A percentile compares a stretch with the other conserved stretches of the same genome.
phyloP scores from a whole-genome alignment of 140 eudicot genomes.

The Anethum foeniculum region DNA sequence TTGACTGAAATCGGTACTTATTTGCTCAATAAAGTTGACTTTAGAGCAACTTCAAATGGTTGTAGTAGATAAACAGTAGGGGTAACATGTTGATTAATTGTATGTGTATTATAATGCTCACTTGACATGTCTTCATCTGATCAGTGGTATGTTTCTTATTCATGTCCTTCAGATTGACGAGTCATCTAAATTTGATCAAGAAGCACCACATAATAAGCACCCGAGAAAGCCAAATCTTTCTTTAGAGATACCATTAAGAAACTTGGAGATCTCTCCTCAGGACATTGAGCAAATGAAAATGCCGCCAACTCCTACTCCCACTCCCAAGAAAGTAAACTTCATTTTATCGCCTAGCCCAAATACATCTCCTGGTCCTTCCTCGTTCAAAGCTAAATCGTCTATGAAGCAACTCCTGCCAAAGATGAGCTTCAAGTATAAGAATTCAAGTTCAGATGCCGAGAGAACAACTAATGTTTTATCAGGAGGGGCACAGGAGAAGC shows the following conservation, averaged over 20 bases:
- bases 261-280: constrained; percentile 35
- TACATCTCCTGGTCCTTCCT: constrained; percentile 46
- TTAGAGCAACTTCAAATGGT: background rate
- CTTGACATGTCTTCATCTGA: background rate
- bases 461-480: constrained; percentile 26
- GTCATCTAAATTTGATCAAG: constrained; percentile 30
- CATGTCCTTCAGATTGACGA: constrained; percentile 38
- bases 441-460: constrained; percentile 43
- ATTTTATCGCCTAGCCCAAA: constrained; percentile 43
- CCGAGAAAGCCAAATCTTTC: constrained; percentile 62
- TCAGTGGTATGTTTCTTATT: background rate
- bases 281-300: constrained; percentile 54
- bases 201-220: constrained; percentile 40
- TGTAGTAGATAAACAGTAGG: background rate
- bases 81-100: background rate
- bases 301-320: constrained; percentile 69
- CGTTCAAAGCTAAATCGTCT: constrained; percentile 45
- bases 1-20: background rate
- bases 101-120: background rate
- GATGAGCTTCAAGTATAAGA: constrained; percentile 49
- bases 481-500: constrained; percentile 50
- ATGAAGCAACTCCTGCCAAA: constrained; percentile 49
- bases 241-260: constrained; percentile 78
- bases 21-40: background rate
- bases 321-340: constrained; percentile 84